Evolutionary conservation across 768 basidiomycete species (phyloP), one percentile per base, ranked within the genome.

Genomic region (Coprinellus aureogranulatus): DNA sequence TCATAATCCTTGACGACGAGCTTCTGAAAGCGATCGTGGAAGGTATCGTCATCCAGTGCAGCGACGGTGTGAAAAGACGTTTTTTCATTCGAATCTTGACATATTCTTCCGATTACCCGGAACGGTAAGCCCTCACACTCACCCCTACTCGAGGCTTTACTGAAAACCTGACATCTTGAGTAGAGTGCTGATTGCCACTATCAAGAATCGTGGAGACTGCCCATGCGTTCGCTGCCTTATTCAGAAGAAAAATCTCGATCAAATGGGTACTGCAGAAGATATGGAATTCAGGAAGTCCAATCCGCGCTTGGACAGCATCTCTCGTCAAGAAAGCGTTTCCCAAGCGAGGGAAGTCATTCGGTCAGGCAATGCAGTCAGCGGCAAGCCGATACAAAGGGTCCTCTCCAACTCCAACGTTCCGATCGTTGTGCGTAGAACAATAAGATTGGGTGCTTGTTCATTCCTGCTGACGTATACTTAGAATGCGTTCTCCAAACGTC

Each of bases 401-500:
- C 37, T 41, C 2, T 10, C 23, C 30, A 30, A 30, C 16, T 57
- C 56, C 12, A 4, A 31, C 3, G 31, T 51, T 2, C 56, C 56
- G 9, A 44, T 28, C 39, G 18, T 22, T 5, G 56, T 57, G 26
- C 8, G 41, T n/a, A n/a, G n/a, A n/a, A n/a, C n/a, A n/a, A n/a
- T 44, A 8, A 41, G 48, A 9, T 25, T 27, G 5, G 23, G 25
- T 30, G 14, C 34, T 14, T 34, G 8, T 49, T 4, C 20, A 10
- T n/a, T 49, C 23, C 12, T 8, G 5, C 16, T 30, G 6, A 30
- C 6, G 47, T 34, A 16, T 23, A 26, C 23, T 22, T n/a, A 75
- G 75, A 75, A 69, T 65, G 67, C 72, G 0, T 74, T 76, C 53
- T 67, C 69, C 0, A 30, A 55, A 14, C 61, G 59, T n/a, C 9